phyloP scores from a whole-genome alignment of 2,329 filamentous ascomycete species.

The Calonectria honghensis region DNA sequence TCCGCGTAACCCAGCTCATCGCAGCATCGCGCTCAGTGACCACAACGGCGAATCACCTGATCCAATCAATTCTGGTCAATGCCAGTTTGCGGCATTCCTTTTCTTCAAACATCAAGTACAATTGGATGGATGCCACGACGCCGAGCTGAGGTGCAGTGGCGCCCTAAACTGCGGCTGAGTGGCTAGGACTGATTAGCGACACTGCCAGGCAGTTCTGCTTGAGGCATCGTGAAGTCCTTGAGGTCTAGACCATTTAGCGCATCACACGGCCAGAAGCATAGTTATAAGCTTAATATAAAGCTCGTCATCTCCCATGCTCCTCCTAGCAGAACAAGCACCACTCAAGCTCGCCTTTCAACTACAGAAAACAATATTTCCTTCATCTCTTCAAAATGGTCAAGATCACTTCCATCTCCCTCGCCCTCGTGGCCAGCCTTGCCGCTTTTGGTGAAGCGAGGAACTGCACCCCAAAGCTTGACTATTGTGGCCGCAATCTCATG shows the following conservation, averaged over 20 bases:
- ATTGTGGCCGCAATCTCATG: slow-evolving; percentile 36
- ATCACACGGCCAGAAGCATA: slow-evolving; percentile 21
- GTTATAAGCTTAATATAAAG: slow-evolving; percentile 36
- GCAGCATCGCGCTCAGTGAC: neutral
- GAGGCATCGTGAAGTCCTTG: neutral
- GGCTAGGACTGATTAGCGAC: neutral
- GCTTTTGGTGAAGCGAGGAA: slow-evolving; percentile 39
- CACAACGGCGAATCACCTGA: neutral
- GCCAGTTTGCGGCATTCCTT: neutral
- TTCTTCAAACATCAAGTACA: neutral
- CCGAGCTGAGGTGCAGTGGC: slow-evolving; percentile 7
- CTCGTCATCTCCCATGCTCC: neutral
- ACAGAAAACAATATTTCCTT: neutral
- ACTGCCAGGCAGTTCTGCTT: neutral
- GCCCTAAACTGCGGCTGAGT: slow-evolving; percentile 16
- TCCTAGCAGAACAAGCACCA: neutral
- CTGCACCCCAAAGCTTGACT: slow-evolving; percentile 37
- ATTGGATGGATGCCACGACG: neutral
- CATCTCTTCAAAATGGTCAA: slow-evolving; percentile 34
- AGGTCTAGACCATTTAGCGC: slow-evolving; percentile 30
- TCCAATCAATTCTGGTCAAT: neutral
- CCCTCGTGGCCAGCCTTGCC: slow-evolving; percentile 37
- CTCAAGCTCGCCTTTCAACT: neutral
- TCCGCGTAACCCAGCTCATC: neutral
- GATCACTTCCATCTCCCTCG: slow-evolving; percentile 33